Evolutionary conservation across 345 rosid genomes (phyloP).

Genomic region (Stellera chamaejasme): DNA sequence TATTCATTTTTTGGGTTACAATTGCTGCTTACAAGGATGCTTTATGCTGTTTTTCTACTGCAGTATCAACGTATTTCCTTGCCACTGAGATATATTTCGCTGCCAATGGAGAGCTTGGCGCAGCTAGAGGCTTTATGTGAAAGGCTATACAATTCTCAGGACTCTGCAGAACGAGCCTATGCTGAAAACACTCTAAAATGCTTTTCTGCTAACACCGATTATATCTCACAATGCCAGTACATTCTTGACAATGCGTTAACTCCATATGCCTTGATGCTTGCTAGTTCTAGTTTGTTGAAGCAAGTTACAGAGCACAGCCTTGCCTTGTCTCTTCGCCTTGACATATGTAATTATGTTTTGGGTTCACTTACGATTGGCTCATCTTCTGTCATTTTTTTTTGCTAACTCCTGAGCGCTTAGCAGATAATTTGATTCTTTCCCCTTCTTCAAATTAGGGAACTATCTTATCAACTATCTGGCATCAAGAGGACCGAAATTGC

Average conservation of each 20-base stretch:
- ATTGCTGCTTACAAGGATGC: no score
- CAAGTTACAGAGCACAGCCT: constrained; percentile 97
- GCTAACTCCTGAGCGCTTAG: not conserved
- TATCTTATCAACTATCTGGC: constrained; percentile 84
- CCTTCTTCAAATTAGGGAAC: constrained; percentile 36
- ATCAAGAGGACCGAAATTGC: constrained; percentile 84
- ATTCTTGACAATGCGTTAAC: constrained; percentile 94
- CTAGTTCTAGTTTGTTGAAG: constrained; percentile 91
- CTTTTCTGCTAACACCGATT: constrained; percentile 79
- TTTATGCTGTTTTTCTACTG: no score
- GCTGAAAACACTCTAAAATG: constrained; percentile 93
- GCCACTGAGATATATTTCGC: constrained; percentile 22
- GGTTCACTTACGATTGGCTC: not conserved
- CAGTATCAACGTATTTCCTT: constrained; percentile 3
- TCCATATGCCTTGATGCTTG: constrained; percentile 97
- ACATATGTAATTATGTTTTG: constrained; percentile 49
- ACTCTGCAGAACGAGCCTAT: constrained; percentile 80
- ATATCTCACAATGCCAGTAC: constrained; percentile 92
- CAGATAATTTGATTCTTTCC: not conserved
- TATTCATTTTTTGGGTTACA: no score
- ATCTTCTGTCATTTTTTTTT: constrained; percentile 8
- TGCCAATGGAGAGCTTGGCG: constrained; percentile 89
- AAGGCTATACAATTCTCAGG: constrained; percentile 91
- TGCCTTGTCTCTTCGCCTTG: constrained; percentile 81
- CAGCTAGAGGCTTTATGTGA: constrained; percentile 97